Evolutionary conservation across 2,329 filamentous ascomycete genomes (phyloP), one percentile per base, ranked within the genome.

Genomic region (Phyllosticta citribraziliensis): DNA sequence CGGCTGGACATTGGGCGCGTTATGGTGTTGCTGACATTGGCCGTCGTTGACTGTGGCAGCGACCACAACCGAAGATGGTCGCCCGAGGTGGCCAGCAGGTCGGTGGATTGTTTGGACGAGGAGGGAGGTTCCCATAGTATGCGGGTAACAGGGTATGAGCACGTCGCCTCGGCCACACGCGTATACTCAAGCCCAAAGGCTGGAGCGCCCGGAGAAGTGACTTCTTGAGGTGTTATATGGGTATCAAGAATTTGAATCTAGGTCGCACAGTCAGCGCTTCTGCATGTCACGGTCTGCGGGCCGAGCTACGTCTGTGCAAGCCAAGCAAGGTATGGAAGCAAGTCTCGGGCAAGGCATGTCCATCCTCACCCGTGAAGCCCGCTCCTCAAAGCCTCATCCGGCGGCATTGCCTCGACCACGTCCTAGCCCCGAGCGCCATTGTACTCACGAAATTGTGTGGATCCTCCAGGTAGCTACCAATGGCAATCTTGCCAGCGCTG

Each of bases 221-320:
- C 82, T 50, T 81, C 77, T 62, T 92, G 86, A 19, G 84, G 87
- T 6, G 82, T 79, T 67, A 93, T 83, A 65, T 95, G 88, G 52
- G 90, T 91, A 74, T 97, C 92, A 64, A 97, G 82, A 65, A 99
- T 97, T 88, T 97, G 94, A 66, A 97, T 97, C 91, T 96, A 60
- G 14, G 54, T 33, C 25, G 52, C 22, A 47, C 50, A 17, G 50
- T 61, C 25, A 61, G 59, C 27, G 20, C 53, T n/a, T 47, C 40
- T n/a, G 40, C 40, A 47, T n/a, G 17, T 47, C 4, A n/a, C n/a
- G 40, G 4, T 47, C 17, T n/a, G 40, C 12, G 40, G 40, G 40
- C n/a, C 40, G 40, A 47, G 40, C 40, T 47, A 47, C 40, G 40
- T 47, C 40, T 47, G 14, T 5, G 40, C 40, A 47, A 47, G 40